Percentiles rank a stretch among this genome's conserved stretches.
Evolutionary conservation across 345 rosid species (phyloP).

Genomic region (Murraya koenigii): DNA sequence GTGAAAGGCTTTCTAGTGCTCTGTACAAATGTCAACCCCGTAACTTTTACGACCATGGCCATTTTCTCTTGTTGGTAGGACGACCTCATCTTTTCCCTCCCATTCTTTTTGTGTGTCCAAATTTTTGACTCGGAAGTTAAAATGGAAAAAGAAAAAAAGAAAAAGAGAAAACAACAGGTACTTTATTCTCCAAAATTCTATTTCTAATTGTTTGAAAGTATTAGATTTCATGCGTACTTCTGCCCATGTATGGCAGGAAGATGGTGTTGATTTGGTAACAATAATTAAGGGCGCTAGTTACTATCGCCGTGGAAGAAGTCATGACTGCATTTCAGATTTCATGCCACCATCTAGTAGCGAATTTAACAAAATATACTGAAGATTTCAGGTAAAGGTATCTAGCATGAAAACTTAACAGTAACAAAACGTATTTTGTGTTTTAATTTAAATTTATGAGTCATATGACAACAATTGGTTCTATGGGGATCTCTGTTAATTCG

Average conservation of each 20-base stretch:
- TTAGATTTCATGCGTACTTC: not conserved
- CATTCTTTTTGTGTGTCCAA: not conserved
- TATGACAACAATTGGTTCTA: no score
- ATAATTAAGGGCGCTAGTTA: constrained; percentile 58
- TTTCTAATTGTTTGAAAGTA: not conserved
- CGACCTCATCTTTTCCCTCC: constrained; percentile 17
- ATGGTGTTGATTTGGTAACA: constrained; percentile 33
- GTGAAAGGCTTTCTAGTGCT: constrained; percentile 43
- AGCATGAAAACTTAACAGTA: not conserved
- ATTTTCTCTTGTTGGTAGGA: constrained; percentile 76
- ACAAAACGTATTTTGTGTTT: not conserved
- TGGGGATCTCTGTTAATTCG: not conserved
- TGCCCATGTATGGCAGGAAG: constrained; percentile 10
- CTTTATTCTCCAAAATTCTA: not conserved
- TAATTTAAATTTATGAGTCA: not conserved
- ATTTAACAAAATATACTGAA: constrained; percentile 22
- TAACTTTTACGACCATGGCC: constrained; percentile 50
- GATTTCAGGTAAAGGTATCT: constrained; percentile 19
- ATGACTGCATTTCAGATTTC: constrained; percentile 51
- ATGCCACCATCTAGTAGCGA: constrained; percentile 58
- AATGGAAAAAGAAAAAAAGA: not conserved
- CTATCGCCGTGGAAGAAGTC: constrained; percentile 53
- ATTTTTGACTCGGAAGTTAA: not conserved
- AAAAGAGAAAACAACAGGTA: not conserved
- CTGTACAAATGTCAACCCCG: constrained; percentile 54